Base-by-base conservation (phyloP, 2,329 filamentous ascomycete genomes). In the Xylariaceae sp. region DNA sequence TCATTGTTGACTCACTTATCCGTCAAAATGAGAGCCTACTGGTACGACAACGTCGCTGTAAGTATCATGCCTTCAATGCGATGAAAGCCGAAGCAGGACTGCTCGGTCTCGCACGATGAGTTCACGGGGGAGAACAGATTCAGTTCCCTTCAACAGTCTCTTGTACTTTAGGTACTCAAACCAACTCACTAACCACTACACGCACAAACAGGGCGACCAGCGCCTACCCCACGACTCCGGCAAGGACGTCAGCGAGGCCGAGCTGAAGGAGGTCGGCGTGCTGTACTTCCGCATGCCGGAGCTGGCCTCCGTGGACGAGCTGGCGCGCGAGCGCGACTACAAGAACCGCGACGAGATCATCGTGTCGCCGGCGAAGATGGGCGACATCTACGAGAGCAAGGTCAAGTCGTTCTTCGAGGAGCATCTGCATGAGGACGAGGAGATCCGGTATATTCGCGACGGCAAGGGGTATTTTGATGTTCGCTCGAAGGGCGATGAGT, bases 341-440 rank as follows among this genome's bases (percentile, higher is more conserved):
- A 92, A 89, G 79, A 97, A 97, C 80, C 89, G 93, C 59, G 94
- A 99, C 78, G 87, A 95, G 76, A 89, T 97, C 73, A 89, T 84
- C 61, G 90, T 99, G 18, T 95, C 90, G 6, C 93, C 92, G 0
- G 80, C 86, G 64, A 88, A 86, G 64, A 91, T 97, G 88, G 92
- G 91, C 58, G 88, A 84, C 45, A 77, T 86, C 50, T 99, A 97
- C 78, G 93, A 99, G 76, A 84, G 89, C 64, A 97, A 97, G 76
- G 91, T 99, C 64, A 92, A 91, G 78, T 85, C 77, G 66, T 99
- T 99, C 79, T 99, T 97, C 78, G 74, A 89, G 68, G 94, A 99
- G 80, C 94, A 99, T 74, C 75, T 99, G 69, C 94, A 99, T 73
- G 94, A 99, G 78, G 94, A 99, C 68, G 94, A 99, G 78, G 94